Percentiles rank a stretch among this genome's conserved stretches.
Conservation (phyloP, 2,329 filamentous ascomycete species). For the Curvularia sp. region DNA sequence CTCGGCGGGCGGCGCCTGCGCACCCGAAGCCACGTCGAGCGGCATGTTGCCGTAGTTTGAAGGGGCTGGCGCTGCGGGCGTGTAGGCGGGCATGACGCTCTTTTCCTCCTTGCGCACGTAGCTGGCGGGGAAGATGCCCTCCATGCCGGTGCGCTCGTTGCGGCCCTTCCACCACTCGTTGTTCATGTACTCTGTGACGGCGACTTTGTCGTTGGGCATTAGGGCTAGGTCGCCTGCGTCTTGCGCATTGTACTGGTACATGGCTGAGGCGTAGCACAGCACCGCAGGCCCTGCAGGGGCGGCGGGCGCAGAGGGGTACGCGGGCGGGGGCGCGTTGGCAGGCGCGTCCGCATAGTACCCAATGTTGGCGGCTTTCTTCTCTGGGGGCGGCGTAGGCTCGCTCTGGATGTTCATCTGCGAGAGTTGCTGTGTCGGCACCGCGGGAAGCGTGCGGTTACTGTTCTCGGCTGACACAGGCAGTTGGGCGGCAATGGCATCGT, state of each 20-base stretch:
- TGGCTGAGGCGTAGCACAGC: constrained; percentile 76
- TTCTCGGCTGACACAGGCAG: constrained; percentile 77
- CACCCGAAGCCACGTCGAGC: constrained; percentile 73
- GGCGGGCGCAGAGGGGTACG: constrained; percentile 56
- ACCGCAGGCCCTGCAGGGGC: constrained; percentile 61
- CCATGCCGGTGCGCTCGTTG: constrained; percentile 80
- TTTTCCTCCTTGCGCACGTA: constrained; percentile 80
- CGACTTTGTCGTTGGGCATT: constrained; percentile 79
- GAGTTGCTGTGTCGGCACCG: constrained; percentile 45
- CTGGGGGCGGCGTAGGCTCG: constrained; percentile 40
- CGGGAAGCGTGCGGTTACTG: constrained; percentile 56
- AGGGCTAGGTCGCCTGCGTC: constrained; percentile 85
- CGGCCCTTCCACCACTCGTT: constrained; percentile 95
- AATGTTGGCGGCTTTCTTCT: constrained; percentile 51
- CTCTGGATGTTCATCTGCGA: constrained; percentile 43
- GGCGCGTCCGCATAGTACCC: constrained; percentile 52
- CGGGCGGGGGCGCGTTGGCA: constrained; percentile 54
- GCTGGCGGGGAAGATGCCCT: constrained; percentile 94
- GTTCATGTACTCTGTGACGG: constrained; percentile 92
- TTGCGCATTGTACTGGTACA: constrained; percentile 82
- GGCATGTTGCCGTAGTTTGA: constrained; percentile 76
- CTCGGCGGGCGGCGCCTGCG: constrained; percentile 52
- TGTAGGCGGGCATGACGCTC: constrained; percentile 50
- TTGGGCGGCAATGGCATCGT: constrained; percentile 75
- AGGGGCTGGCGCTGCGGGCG: constrained; percentile 50